phyloP scores from a whole-genome alignment of 306 rosid genomes.

The Lupinus albus region DNA sequence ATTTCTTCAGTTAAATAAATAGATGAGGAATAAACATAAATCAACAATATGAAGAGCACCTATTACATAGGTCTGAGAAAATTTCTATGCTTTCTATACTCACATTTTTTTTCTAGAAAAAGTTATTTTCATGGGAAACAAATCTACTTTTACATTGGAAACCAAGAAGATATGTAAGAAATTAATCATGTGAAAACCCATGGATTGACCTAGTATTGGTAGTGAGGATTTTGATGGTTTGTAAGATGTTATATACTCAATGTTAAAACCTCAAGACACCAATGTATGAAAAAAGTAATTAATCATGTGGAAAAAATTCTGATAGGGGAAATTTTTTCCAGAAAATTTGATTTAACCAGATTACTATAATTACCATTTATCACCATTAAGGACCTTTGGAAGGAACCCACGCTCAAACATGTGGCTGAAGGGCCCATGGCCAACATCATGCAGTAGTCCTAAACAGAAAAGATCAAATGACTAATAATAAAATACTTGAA shows the following conservation, averaged over 20 bases:
- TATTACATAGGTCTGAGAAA: not conserved
- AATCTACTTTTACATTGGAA: not conserved
- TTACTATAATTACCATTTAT: conserved; percentile 44
- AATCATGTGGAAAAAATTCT: not conserved
- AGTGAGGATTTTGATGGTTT: not conserved
- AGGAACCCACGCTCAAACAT: conserved; percentile 54
- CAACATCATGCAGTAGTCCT: conserved; percentile 62
- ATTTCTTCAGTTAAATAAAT: conserved; percentile 12
- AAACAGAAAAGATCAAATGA: conserved; percentile 18
- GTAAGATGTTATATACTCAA: not conserved
- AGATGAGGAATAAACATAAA: not conserved
- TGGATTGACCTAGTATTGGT: not conserved
- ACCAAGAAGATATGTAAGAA: not conserved
- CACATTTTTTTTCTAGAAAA: not conserved
- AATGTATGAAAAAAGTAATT: not conserved
- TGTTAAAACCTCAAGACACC: not conserved
- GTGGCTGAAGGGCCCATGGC: conserved; percentile 67
- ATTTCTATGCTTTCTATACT: not conserved
- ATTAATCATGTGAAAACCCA: not conserved
- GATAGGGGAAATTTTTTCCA: not conserved
- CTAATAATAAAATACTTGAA: conserved; percentile 32
- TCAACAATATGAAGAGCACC: conserved; percentile 20
- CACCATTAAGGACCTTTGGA: conserved; percentile 44
- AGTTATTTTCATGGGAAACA: not conserved
- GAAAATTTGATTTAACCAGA: conserved; percentile 16